A percentile compares a stretch with the other conserved stretches of the same genome.
Evolutionary conservation across 805 yeast genomes (phyloP).

Genomic region (Schwanniomyces occidentalis): DNA sequence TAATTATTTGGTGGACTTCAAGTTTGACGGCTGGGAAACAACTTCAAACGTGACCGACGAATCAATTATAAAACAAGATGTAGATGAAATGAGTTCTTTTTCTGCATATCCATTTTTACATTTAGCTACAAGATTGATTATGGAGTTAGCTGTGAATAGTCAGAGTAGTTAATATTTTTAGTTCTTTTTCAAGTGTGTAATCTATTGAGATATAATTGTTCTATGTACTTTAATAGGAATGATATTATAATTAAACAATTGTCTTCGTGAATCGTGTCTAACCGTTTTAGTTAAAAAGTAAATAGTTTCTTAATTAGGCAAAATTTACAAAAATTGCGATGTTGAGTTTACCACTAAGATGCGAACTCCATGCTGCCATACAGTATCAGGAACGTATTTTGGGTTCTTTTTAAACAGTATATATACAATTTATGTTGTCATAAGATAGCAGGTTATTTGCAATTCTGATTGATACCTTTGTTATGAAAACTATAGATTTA

Average conservation of each 20-base stretch:
- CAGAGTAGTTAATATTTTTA: slow-evolving; percentile 44
- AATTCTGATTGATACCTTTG: too few relatives aligned
- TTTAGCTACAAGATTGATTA: slow-evolving; percentile 84
- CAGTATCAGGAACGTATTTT: too few relatives aligned
- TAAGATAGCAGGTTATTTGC: too few relatives aligned
- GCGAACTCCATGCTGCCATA: too few relatives aligned
- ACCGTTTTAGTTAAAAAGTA: slow-evolving; percentile 1
- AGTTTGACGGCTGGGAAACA: slow-evolving; percentile 94
- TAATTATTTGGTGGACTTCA: slow-evolving; percentile 93
- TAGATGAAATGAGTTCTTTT: slow-evolving; percentile 82
- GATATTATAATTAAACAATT: neutral
- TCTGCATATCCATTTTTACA: slow-evolving; percentile 95
- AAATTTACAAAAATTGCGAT: slow-evolving; percentile 5
- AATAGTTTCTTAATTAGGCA: slow-evolving; percentile 7
- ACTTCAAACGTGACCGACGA: slow-evolving; percentile 9
- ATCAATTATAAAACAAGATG: slow-evolving; percentile 34
- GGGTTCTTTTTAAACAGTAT: too few relatives aligned
- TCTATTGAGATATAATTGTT: neutral
- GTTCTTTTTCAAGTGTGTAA: slow-evolving; percentile 1
- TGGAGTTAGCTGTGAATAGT: slow-evolving; percentile 95
- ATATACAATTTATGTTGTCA: too few relatives aligned
- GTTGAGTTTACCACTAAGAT: too few relatives aligned
- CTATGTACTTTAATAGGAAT: too few relatives aligned
- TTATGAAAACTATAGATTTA: slow-evolving; percentile 33
- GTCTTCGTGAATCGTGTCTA: slow-evolving; percentile 9